A percentile compares a stretch with the other conserved stretches of the same genome.
Evolutionary conservation across 176 grass and related monocot species (phyloP).

Genomic region (Aegilops speltoides): DNA sequence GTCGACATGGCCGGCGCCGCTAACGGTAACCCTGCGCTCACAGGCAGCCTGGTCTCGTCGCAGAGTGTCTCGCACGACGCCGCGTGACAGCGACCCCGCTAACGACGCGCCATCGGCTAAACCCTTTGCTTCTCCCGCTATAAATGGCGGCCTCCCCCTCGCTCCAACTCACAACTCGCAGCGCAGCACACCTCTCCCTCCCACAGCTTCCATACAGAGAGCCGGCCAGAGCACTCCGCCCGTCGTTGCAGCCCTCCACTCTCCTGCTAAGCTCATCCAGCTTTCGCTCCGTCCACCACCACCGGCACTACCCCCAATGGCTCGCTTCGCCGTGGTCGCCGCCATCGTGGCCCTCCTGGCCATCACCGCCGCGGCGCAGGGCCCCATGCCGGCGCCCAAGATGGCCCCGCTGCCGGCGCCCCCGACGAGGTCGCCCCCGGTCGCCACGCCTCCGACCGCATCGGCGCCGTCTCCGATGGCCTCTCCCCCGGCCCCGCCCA

Average conservation of each 20-base stretch:
- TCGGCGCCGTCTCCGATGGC: slow-evolving; percentile 32
- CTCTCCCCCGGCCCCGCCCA: slow-evolving; percentile 27
- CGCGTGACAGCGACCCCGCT: not conserved
- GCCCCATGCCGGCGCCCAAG: slow-evolving; percentile 34
- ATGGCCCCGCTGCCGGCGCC: slow-evolving; percentile 40
- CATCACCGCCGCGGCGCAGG: slow-evolving; percentile 33
- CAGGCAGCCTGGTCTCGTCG: not conserved
- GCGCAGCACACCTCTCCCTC: not conserved
- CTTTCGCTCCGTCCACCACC: not conserved
- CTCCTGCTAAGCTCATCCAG: not conserved
- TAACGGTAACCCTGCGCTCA: too few species aligned
- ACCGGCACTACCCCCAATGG: not conserved
- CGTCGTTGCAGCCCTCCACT: not conserved
- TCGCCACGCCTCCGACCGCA: slow-evolving; percentile 14
- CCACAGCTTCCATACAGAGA: not conserved
- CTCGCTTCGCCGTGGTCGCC: slow-evolving; percentile 25
- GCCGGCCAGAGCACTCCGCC: not conserved
- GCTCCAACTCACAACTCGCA: not conserved
- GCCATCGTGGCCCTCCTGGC: slow-evolving; percentile 32
- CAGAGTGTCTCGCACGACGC: not conserved
- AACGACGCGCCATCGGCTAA: not conserved
- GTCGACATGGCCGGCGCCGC: not conserved
- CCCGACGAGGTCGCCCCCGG: slow-evolving; percentile 32
- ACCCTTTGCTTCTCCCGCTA: not conserved
- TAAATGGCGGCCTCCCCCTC: not conserved